Evolutionary conservation across 2,329 filamentous ascomycete genomes (phyloP).

Genomic region (Aspergillus glaucus): DNA sequence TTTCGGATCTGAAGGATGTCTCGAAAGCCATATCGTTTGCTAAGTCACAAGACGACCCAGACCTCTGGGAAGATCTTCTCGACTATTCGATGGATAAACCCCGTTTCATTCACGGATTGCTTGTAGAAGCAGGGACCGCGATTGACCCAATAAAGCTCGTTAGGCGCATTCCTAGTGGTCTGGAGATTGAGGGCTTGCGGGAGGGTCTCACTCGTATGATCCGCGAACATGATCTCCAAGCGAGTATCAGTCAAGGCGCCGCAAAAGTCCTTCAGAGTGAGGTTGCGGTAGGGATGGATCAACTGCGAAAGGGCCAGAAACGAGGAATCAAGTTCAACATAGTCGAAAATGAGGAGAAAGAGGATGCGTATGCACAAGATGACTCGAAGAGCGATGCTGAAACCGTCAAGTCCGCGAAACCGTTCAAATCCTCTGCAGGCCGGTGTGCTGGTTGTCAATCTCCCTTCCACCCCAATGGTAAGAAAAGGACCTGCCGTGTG

Average conservation of each 20-base stretch:
- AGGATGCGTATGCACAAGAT: constrained; percentile 1
- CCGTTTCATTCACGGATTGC: constrained; percentile 80
- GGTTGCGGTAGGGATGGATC: constrained; percentile 75
- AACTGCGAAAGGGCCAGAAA: constrained; percentile 69
- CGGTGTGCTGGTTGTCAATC: constrained; percentile 34
- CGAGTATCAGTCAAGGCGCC: constrained; percentile 84
- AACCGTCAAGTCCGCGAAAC: constrained; percentile 11
- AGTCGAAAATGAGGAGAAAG: constrained; percentile 22
- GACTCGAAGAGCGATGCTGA: constrained; percentile 8
- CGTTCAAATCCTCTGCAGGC: constrained; percentile 12
- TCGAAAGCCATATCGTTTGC: constrained; percentile 90
- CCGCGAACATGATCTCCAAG: constrained; percentile 91
- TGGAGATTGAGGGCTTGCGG: constrained; percentile 84
- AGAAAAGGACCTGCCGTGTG: neutral
- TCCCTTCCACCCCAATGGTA: constrained; percentile 35
- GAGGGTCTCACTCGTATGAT: constrained; percentile 87
- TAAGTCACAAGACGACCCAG: constrained; percentile 84
- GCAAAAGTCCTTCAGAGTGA: constrained; percentile 81
- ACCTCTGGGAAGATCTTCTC: constrained; percentile 90
- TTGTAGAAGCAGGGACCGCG: constrained; percentile 89
- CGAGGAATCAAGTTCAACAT: constrained; percentile 88
- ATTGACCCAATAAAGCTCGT: constrained; percentile 91
- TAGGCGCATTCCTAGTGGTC: constrained; percentile 79
- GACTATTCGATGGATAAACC: constrained; percentile 98
- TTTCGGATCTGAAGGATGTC: constrained; percentile 85